Base-by-base conservation (phyloP, 1,284 basidiomycete genomes). In the Stereum hirsutum region DNA sequence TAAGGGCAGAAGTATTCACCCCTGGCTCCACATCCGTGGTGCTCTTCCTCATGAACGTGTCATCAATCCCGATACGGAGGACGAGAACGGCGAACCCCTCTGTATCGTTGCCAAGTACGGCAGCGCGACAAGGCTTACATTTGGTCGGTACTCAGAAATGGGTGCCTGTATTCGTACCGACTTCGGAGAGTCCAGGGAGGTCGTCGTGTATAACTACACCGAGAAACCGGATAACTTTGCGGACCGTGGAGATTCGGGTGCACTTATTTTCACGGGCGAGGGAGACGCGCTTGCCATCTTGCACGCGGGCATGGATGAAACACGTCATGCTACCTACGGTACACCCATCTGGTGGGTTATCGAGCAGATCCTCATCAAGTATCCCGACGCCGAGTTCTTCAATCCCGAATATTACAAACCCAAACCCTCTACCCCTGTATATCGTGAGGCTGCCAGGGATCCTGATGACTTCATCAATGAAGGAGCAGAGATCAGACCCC, bases 21-120 rank as follows among this genome's bases (percentile, higher is more conserved):
- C 59, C 5, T 49, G 55, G 55, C 54, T 68, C 31, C 35, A 51
- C 47, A 63, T 67, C 50, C 8, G 48, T 6, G 62, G 58, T 27
- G 53, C 44, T 38, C 50, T 51, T 44, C 52, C 49, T 17, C 32
- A 40, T 15, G 52, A 59, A 44, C 39, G 42, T 39, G 58, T 65
- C 6, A 50, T 51, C 38, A 39, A 37, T 42, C 64, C 62, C 17
- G 46, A 48, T 17, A 46, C 46, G 46, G 46, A 50, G 37, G 62
- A 69, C 53, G 52, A 43, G 20, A 46, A 66, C 36, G 58, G 62
- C 48, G 28, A 60, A 44, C 56, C 40, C 42, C 58, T 55, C 44
- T 32, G 52, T 37, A 48, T 57, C n/a, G 57, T 59, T 28, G 34
- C 43, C 15, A 58, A 58, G 47, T 40, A 50, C 34, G 57, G 58